A percentile compares a stretch with the other conserved stretches of the same genome.
Evolutionary conservation across 805 yeast species (phyloP).

Genomic region (Nakazawaea anatomiae): DNA sequence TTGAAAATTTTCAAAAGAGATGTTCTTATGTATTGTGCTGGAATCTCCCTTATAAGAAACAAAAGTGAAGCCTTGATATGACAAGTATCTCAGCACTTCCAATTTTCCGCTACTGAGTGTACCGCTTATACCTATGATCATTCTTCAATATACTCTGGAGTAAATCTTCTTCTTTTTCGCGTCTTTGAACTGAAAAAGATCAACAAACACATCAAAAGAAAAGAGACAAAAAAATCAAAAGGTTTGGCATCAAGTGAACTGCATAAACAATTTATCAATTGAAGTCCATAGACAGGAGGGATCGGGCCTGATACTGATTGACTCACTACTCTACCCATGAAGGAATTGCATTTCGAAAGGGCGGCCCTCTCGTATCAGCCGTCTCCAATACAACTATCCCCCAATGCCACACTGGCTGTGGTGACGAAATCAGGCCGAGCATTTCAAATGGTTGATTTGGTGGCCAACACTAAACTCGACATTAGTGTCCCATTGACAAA

Average conservation of each 20-base stretch:
- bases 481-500: not conserved
- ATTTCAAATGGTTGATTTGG: conserved; percentile 4
- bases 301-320: too few species aligned
- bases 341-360: conserved; percentile 7
- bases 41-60: conserved; percentile 20
- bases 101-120: conserved; percentile 61
- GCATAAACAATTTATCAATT: too few species aligned
- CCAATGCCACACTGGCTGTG: conserved; percentile 1
- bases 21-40: conserved; percentile 12
- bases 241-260: too few species aligned
- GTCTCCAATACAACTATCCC: conserved; percentile 7
- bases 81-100: conserved; percentile 54
- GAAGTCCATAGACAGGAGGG: too few species aligned
- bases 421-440: conserved; percentile 1
- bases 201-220: not conserved
- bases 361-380: conserved; percentile 4
- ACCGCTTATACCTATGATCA: conserved; percentile 77
- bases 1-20: conserved; percentile 31
- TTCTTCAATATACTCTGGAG: conserved; percentile 17
- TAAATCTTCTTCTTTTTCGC: too few species aligned
- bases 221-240: not conserved
- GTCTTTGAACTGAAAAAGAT: too few species aligned
- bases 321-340: not conserved
- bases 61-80: conserved; percentile 44
- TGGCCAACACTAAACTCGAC: not conserved